Evolutionary conservation across 495 filamentous ascomycete genomes (phyloP).

Genomic region (Daldinia caldariorum): DNA sequence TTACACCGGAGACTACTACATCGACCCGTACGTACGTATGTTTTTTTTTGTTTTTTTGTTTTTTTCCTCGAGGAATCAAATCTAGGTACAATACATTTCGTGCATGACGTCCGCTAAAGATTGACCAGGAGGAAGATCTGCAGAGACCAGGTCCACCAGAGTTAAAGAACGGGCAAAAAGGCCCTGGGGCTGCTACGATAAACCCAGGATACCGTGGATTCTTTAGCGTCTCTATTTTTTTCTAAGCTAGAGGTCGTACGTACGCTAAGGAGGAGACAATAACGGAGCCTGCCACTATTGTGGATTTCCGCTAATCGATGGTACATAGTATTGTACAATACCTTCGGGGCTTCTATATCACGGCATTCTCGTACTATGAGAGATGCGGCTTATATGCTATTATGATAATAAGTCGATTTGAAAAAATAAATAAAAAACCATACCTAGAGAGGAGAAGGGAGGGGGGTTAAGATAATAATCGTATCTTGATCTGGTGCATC

Average conservation of each 20-base stretch:
- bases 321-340: no score
- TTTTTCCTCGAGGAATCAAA: constrained; percentile 18
- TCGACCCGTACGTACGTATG: not conserved
- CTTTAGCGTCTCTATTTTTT: constrained; percentile 14
- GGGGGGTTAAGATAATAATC: not conserved
- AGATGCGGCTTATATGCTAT: not conserved
- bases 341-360: not conserved
- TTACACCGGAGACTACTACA: constrained; percentile 33
- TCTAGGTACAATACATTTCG: constrained; percentile 31
- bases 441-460: not conserved
- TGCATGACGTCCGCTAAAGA: constrained; percentile 38
- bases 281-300: constrained; percentile 9
- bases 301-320: constrained; percentile 1
- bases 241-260: constrained; percentile 7
- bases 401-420: not conserved
- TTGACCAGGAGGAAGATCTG: constrained; percentile 26
- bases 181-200: constrained; percentile 17
- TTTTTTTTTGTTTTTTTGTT: no score
- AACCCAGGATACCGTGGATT: not conserved
- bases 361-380: not conserved
- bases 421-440: no score
- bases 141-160: constrained; percentile 17
- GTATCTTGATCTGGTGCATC: constrained; percentile 9
- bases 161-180: not conserved
- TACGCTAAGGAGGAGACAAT: constrained; percentile 25